Evolutionary conservation across 495 filamentous ascomycete species (phyloP).

Genomic region (Aspergillus haitiensis): DNA sequence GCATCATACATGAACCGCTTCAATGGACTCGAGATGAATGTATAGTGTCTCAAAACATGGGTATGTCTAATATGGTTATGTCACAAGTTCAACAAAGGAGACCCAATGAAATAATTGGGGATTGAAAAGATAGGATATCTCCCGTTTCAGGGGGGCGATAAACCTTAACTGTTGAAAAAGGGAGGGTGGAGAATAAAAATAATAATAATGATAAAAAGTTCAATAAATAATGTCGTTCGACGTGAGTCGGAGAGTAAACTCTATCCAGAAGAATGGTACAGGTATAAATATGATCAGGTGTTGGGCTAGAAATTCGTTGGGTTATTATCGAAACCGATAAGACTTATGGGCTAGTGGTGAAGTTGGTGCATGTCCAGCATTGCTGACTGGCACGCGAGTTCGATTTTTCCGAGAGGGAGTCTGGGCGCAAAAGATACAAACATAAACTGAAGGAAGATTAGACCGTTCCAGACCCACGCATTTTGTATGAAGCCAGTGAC

Average conservation of each 20-base stretch:
- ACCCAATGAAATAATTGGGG: conserved; percentile 12
- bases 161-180: background rate
- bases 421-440: conserved; percentile 77
- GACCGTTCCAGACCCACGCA: conserved; percentile 70
- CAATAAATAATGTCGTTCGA: background rate
- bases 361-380: conserved; percentile 43
- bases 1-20: conserved; percentile 14
- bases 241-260: conserved; percentile 12
- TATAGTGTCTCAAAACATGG: conserved; percentile 23
- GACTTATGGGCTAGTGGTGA: conserved; percentile 72
- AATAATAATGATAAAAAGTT: conserved; percentile 2
- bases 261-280: conserved; percentile 14
- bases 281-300: background rate
- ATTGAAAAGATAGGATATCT: conserved; percentile 8
- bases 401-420: conserved; percentile 69
- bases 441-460: conserved; percentile 70
- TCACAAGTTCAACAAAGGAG: conserved; percentile 25
- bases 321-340: conserved; percentile 42
- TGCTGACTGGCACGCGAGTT: conserved; percentile 54
- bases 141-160: background rate
- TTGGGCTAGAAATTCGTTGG: conserved; percentile 5
- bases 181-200: conserved; percentile 1
- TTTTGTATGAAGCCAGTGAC: conserved; percentile 77
- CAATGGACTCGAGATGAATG: conserved; percentile 4
- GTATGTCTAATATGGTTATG: conserved; percentile 27